Base-by-base conservation (phyloP, 1,284 basidiomycete genomes). In the Neonothopanus nambi region DNA sequence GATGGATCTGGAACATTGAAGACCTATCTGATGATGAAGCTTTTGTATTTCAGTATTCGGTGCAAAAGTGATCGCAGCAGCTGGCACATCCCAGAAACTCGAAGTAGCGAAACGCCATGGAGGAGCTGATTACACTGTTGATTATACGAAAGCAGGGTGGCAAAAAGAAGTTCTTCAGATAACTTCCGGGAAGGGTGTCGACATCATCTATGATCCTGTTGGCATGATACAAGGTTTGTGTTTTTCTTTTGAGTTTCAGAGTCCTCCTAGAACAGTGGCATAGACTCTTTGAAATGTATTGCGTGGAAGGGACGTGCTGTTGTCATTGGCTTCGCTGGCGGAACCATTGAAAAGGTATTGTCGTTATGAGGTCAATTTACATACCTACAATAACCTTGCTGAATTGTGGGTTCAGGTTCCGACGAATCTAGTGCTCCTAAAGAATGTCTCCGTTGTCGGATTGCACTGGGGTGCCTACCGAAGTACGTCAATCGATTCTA, bases 271-370 rank as follows among this genome's bases (percentile, higher is more conserved):
- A 15, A 28, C 12, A 39, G 28, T 15, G 23, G 17, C 21, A 50
- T 30, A 49, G 89, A 91, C 63, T 84, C 81, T 26, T 67, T 97
- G 56, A 96, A 96, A 69, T 95, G 93, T 67, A 93, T 96, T 54
- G 91, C 90, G 1, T 98, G 94, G 88, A 96, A 96, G 69, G 93
- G 94, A 1, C 82, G 96, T 12, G 85, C 92, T 3, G 66, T 98
- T 18, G 91, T 98, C 23, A 88, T 99, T 50, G 96, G 96, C 15
- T 95, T 97, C 70, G 93, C 91, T 6, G 88, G 84, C 9, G 93
- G 95, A 9, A 70, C 74, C 7, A 97, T 98, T 58, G 95, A 98
- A 68, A 94, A 94, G 73, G 91, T 92, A n/a, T 28, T 24, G 12
- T 23, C 11, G 39, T 39, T 8, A 20, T 33, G 11, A 56, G 28